Conservation (phyloP, 2,329 filamentous ascomycete species). For the Sporothrix protearum region DNA sequence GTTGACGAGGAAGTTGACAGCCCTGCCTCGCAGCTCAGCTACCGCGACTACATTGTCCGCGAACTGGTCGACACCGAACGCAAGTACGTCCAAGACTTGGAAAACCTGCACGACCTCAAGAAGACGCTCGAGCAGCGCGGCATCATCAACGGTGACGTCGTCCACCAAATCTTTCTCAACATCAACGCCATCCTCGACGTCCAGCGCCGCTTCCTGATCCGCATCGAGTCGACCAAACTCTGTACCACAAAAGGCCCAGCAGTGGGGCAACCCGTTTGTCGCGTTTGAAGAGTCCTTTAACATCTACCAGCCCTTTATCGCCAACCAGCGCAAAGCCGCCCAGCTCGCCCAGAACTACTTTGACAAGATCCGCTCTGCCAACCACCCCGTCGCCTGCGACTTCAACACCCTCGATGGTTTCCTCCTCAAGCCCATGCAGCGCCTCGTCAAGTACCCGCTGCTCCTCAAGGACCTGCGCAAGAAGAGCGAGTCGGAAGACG, state of each 20-base stretch:
- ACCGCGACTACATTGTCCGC: slow-evolving; percentile 81
- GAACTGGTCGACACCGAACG: slow-evolving; percentile 93
- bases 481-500: slow-evolving; percentile 70
- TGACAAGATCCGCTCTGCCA: slow-evolving; percentile 75
- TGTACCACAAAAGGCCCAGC: slow-evolving; percentile 69
- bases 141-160: slow-evolving; percentile 79
- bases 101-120: slow-evolving; percentile 89
- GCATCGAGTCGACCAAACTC: slow-evolving; percentile 95
- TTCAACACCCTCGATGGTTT: slow-evolving; percentile 88
- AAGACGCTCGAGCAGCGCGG: slow-evolving; percentile 84
- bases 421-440: slow-evolving; percentile 92
- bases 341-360: slow-evolving; percentile 80
- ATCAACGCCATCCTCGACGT: slow-evolving; percentile 93
- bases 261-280: slow-evolving; percentile 92
- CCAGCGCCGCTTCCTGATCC: slow-evolving; percentile 89
- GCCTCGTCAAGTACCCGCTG: slow-evolving; percentile 89
- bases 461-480: slow-evolving; percentile 84
- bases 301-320: slow-evolving; percentile 95
- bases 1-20: slow-evolving; percentile 51
- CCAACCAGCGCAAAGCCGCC: slow-evolving; percentile 90
- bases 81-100: slow-evolving; percentile 95
- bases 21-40: slow-evolving; percentile 63
- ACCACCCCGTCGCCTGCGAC: slow-evolving; percentile 76
- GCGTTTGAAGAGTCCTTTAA: slow-evolving; percentile 81
- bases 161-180: slow-evolving; percentile 95